These are phyloP conservation scores for Irpex sp. DNA, from an alignment of 1,284 basidiomycete species.

Conservation along the genomic window DNA sequence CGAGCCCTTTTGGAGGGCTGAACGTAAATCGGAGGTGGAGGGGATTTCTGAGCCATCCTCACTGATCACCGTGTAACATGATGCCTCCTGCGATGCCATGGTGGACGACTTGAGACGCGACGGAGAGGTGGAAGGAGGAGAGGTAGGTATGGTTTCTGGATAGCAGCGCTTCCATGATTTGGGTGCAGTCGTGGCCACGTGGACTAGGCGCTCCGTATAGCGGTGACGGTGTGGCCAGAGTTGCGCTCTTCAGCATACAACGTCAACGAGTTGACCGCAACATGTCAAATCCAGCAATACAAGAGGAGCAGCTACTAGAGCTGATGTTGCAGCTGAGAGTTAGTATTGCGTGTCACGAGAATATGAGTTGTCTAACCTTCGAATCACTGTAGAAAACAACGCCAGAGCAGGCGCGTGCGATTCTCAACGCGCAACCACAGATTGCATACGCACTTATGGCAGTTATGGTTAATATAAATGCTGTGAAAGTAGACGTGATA, in stretches of 20 bases:
- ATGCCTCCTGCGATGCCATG: slow-evolving; percentile 41
- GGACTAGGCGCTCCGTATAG: not conserved
- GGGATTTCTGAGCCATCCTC: slow-evolving; percentile 77
- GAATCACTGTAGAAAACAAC: slow-evolving; percentile 54
- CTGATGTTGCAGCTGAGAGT: slow-evolving; percentile 64
- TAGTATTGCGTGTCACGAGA: slow-evolving; percentile 7
- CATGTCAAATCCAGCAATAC: slow-evolving; percentile 23
- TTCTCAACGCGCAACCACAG: slow-evolving; percentile 65
- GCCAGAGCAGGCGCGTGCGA: slow-evolving; percentile 57
- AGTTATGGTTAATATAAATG: slow-evolving; percentile 71
- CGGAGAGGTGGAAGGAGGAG: slow-evolving; percentile 1
- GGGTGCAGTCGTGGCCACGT: slow-evolving; percentile 2
- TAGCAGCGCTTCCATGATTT: slow-evolving; percentile 5
- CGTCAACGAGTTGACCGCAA: not conserved
- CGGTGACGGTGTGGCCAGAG: not conserved
- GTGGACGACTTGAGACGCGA: slow-evolving; percentile 1
- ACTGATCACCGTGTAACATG: slow-evolving; percentile 82
- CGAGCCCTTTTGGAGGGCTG: slow-evolving; percentile 89
- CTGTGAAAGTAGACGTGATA: slow-evolving; percentile 65
- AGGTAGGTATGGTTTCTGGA: slow-evolving; percentile 7
- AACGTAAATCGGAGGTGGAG: slow-evolving; percentile 80
- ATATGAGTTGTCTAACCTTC: not conserved
- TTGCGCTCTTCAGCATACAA: not conserved
- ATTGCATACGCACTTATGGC: slow-evolving; percentile 71
- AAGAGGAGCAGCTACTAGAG: slow-evolving; percentile 61